phyloP scores from a whole-genome alignment of 2,329 filamentous ascomycete genomes.

The Colletotrichum tropicale region DNA sequence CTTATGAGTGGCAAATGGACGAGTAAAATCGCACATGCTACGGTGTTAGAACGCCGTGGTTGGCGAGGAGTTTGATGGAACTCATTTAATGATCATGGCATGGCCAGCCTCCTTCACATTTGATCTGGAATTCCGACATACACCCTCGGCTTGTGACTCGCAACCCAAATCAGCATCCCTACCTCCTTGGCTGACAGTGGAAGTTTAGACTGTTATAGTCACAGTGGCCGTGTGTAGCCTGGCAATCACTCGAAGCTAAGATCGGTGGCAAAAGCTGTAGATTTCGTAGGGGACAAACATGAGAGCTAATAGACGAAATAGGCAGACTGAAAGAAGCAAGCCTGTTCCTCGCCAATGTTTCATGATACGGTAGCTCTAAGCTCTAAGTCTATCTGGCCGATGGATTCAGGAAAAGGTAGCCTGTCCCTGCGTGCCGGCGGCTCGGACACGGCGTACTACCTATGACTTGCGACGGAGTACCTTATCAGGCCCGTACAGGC shows the following conservation, averaged over 20 bases:
- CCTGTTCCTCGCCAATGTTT: background rate
- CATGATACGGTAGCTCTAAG: background rate
- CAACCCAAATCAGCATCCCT: background rate
- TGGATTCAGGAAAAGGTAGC: background rate
- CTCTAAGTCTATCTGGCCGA: background rate
- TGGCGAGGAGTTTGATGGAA: background rate
- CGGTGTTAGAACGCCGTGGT: background rate
- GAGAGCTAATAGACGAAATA: background rate
- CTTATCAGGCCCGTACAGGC: slow-evolving; percentile 60
- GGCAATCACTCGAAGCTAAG: background rate
- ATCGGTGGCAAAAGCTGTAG: background rate
- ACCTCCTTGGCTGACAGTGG: background rate
- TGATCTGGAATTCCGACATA: background rate
- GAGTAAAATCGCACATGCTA: slow-evolving; percentile 53
- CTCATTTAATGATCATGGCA: background rate
- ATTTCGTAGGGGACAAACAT: background rate
- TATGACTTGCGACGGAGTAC: slow-evolving; percentile 47
- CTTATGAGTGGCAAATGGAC: slow-evolving; percentile 98
- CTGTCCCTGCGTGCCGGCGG: background rate
- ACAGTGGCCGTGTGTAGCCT: background rate
- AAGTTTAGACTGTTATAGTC: background rate
- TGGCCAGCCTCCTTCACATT: background rate
- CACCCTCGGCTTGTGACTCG: background rate
- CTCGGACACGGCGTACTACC: background rate
- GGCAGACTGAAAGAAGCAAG: background rate